These are phyloP conservation scores for Fusarium hostae DNA, from an alignment of 2,329 filamentous ascomycete species.

Conservation along the genomic window DNA sequence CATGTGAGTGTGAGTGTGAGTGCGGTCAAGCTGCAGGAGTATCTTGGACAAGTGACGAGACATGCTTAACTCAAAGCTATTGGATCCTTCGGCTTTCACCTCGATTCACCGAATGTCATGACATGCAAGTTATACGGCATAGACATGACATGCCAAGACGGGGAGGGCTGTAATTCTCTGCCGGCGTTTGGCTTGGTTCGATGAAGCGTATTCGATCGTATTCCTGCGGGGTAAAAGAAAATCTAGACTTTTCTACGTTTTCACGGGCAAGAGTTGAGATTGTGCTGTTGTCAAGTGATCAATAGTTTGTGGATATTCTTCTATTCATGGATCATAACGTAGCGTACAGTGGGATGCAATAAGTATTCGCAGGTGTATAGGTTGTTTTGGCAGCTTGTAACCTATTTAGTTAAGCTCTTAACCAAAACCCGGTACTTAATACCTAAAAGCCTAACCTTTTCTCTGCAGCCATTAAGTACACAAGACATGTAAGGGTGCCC, in stretches of 20 bases:
- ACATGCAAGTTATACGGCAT: neutral
- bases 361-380: no score
- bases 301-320: constrained; percentile 12
- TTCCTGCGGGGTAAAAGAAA: constrained; percentile 6
- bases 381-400: no score
- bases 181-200: constrained; percentile 19
- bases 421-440: no score
- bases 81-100: constrained; percentile 21
- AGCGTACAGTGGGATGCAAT: no score
- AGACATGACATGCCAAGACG: constrained; percentile 15
- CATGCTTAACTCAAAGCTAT: neutral
- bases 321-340: neutral
- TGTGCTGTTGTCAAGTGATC: constrained; percentile 22
- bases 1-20: neutral
- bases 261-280: neutral
- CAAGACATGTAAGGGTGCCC: no score
- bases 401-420: no score
- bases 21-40: neutral
- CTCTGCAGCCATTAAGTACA: no score
- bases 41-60: neutral
- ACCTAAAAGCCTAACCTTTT: no score
- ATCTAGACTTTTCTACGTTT: constrained; percentile 7
- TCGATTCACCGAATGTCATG: constrained; percentile 30
- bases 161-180: constrained; percentile 1
- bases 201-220: constrained; percentile 10